Base-by-base conservation (phyloP, 1,139 yeast genomes). In the Diutina siamensis region DNA sequence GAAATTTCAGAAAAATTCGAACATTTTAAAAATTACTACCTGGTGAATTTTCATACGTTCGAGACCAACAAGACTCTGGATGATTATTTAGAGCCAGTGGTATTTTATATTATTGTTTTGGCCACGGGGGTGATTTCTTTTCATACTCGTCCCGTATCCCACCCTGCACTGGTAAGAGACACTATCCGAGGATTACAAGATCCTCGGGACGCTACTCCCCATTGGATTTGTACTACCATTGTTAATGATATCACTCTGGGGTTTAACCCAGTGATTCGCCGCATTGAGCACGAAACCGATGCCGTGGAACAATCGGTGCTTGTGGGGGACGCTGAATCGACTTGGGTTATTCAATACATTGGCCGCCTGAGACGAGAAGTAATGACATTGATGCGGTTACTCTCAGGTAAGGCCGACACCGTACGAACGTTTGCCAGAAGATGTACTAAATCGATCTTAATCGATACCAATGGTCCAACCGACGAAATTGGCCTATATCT, bases 381-480 rank as follows among this genome's bases (percentile, higher is more conserved):
- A 35, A 89, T 89, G 96, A 83, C 95, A 0, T 68, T 89, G 59
- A 81, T 92, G 85, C 74, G 98, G 56, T 69, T 92, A 51, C 71
- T 92, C 46, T 81, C 94, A 27, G 95, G 96, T 50, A 92, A 92
- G 61, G 97, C 98, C 0, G 98, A 94, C 62, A 98, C 94, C 48
- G 87, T 92, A 56, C 85, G 86, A 57, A 92, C 89, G 94, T 88
- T 92, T 71, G 95, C 97, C 35, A 92, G 94, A 60, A 74, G 98
- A 58, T 46, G 46, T n/a, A n/a, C n/a, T n/a, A n/a, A n/a, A n/a
- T n/a, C n/a, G n/a, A n/a, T n/a, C n/a, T n/a, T n/a, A n/a, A n/a
- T n/a, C n/a, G n/a, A n/a, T n/a, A n/a, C n/a, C n/a, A n/a, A n/a
- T n/a, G n/a, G n/a, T 17, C 92, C 92, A 48, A 71, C 92, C 57